A percentile compares a stretch with the other conserved stretches of the same genome.
phyloP scores from a whole-genome alignment of 1,139 yeast species.

The Magnusiomyces ingens region DNA sequence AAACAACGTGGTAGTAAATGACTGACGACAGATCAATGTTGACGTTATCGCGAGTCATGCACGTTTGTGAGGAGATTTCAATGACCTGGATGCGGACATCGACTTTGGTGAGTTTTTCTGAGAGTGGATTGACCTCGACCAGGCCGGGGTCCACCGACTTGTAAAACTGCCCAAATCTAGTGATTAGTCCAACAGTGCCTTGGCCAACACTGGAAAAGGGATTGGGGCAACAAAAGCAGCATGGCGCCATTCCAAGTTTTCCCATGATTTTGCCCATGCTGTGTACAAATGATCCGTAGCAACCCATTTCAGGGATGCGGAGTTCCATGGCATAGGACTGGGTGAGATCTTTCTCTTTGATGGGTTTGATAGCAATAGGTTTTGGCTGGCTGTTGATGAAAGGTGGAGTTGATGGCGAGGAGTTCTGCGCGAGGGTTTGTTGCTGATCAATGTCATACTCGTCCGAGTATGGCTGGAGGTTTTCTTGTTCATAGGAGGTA shows the following conservation, averaged over 20 bases:
- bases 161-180: conserved; percentile 61
- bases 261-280: conserved; percentile 47
- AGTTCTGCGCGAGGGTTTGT: too few relatives aligned
- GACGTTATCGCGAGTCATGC: conserved; percentile 68
- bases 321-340: conserved; percentile 35
- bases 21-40: conserved; percentile 57
- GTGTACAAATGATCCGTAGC: conserved; percentile 40
- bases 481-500: too few relatives aligned
- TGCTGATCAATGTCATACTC: too few relatives aligned
- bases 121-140: conserved; percentile 56
- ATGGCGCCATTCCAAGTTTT: conserved; percentile 47
- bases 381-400: too few relatives aligned
- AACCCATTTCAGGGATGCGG: conserved; percentile 32
- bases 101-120: conserved; percentile 50
- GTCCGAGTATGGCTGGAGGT: too few relatives aligned
- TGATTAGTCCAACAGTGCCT: conserved; percentile 66
- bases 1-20: conserved; percentile 58
- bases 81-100: conserved; percentile 54
- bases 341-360: conserved; percentile 32
- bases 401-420: too few relatives aligned
- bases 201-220: conserved; percentile 59
- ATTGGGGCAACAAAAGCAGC: conserved; percentile 51
- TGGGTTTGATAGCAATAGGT: conserved; percentile 30
- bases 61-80: conserved; percentile 61
- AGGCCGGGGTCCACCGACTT: conserved; percentile 68